Base-by-base conservation (phyloP, 192 early-diverging fungal genomes). In the Gigaspora rosea region DNA sequence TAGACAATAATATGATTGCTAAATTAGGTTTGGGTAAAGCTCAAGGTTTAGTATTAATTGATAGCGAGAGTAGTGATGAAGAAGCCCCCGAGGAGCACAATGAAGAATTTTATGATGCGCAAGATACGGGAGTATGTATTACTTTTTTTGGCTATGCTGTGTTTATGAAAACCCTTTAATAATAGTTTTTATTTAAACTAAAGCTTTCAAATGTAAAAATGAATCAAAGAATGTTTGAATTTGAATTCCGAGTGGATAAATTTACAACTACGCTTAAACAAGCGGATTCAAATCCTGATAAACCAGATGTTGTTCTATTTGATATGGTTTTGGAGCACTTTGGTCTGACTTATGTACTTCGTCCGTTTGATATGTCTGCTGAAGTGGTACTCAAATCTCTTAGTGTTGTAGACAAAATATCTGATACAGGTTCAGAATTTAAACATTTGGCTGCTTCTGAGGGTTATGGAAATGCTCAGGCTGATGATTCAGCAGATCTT, bases 361-460 rank as follows among this genome's bases (percentile, higher is more conserved):
- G 91, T 32, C 91, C 94, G 5, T 88, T 89, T 59, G 92, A 94
- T 62, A 88, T 92, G 87, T 85, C 87, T 18, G 92, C 95, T 2
- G 83, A 89, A 22, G 89, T 96, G 36, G 85, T 87, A 0, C 91
- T 98, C 16, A 88, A 91, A 47, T 89, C 93, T n/a, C 84, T 97
- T 27, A 87, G 88, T 63, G 87, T 96, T 10, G 91, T 92, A 27
- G 95, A 97, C 85, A 78, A 80, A 58, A 82, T 90, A 79, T 64
- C 74, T 36, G 85, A 82, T 15, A 81, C 75, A 41, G 78, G 80
- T 15, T 78, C 87, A 9, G 85, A 84, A 15, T 90, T 90, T 77
- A 86, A 83, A 8, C 89, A 92, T 75, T 75, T 94, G 56, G 81
- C 91, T 58, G 80, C 88, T 2, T 89, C 88, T 11, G 84, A 87